Base-by-base conservation (phyloP, 2,329 filamentous ascomycete species). In the Aspergillus pseudoterreus region DNA sequence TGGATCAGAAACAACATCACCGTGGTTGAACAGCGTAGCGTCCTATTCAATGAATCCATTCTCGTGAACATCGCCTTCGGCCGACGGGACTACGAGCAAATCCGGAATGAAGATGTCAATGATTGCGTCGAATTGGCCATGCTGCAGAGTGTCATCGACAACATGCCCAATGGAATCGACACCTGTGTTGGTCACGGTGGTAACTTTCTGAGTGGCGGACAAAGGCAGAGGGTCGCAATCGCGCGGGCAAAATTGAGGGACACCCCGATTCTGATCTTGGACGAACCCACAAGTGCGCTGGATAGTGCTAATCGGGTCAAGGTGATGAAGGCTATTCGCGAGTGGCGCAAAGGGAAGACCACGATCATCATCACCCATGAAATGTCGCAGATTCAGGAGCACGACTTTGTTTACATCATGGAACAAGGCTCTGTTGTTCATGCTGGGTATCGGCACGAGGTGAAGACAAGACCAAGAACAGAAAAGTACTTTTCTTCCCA, bases 321-420 rank as follows among this genome's bases (percentile, higher is more conserved):
- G 11, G 80, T 96, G 35, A 86, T 95, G 78, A 82, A 87, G 39
- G 82, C 85, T 0, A 86, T 96, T 47, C 80, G 90, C 6, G 64
- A 79, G 17, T 96, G 91, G 92, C 80, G 94, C 19, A 75, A 73
- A 33, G 86, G 82, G 0, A 94, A 89, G 66, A 96, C 92, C 0
- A 97, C 92, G 0, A 88, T 97, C 47, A 83, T 97, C 58, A 92
- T 97, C 61, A 96, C 94, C 0, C 92, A 97, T 63, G 90, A 97
- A 57, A 81, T 94, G 30, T 80, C 83, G 0, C 87, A 92, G 58
- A 92, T 97, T 9, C 68, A 73, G 4, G 73, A 82, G 0, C 68
- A 84, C 0, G 91, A 97, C 56, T 92, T 86, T 55, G 80, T 95
- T 0, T 95, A 92, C 58, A 80, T 96, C 10, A 74, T 97, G 65